These are phyloP conservation scores for Ormosia semicastrata DNA, from an alignment of 306 rosid genomes.

Conservation along the genomic window DNA sequence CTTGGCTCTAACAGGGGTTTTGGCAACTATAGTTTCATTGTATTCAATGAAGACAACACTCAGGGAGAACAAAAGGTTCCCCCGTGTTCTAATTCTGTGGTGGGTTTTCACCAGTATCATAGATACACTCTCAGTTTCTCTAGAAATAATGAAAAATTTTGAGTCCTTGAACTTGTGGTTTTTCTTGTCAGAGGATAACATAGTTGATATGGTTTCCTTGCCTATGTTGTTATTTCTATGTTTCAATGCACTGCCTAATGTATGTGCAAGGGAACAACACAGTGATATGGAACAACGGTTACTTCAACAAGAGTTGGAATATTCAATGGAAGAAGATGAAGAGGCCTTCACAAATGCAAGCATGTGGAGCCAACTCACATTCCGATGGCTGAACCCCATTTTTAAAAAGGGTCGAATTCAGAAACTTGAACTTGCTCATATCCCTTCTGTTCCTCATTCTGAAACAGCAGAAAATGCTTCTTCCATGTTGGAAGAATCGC, in stretches of 20 bases:
- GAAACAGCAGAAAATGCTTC: conserved; percentile 68
- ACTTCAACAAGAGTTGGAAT: conserved; percentile 44
- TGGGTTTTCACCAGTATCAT: conserved; percentile 50
- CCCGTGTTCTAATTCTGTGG: conserved; percentile 64
- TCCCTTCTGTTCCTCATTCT: conserved; percentile 69
- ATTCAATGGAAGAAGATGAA: conserved; percentile 3
- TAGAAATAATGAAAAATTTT: conserved; percentile 25
- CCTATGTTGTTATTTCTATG: conserved; percentile 54
- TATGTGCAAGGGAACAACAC: conserved; percentile 28
- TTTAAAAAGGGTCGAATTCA: conserved; percentile 59
- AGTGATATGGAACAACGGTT: conserved; percentile 43
- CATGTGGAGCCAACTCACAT: conserved; percentile 68
- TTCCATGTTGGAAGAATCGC: conserved; percentile 57
- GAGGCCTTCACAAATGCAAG: conserved; percentile 46
- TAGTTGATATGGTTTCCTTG: conserved; percentile 49
- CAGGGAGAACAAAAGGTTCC: conserved; percentile 41
- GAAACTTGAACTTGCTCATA: conserved; percentile 60
- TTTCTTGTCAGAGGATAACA: conserved; percentile 47
- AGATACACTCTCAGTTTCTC: conserved; percentile 31
- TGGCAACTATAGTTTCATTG: conserved; percentile 48
- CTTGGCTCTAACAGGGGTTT: conserved; percentile 56
- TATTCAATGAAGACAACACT: conserved; percentile 38
- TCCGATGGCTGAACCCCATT: conserved; percentile 79
- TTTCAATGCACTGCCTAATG: conserved; percentile 34
- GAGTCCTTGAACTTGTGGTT: conserved; percentile 33